These are phyloP conservation scores for Lasiosphaeris hirsuta DNA, from an alignment of 495 filamentous ascomycete genomes.

Conservation along the genomic window DNA sequence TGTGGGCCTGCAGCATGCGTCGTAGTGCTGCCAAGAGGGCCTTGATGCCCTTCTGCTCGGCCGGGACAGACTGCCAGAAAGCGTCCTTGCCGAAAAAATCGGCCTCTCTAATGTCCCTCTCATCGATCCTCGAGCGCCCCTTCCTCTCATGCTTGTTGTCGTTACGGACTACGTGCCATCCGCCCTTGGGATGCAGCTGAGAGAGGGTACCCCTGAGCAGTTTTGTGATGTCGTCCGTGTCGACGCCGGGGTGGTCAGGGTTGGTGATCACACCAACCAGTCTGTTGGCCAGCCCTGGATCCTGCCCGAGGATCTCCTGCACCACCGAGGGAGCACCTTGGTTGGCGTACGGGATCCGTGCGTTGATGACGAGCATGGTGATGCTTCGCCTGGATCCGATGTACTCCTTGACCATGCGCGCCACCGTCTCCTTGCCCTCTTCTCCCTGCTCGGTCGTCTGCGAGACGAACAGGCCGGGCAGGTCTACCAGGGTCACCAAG, in stretches of 20 bases:
- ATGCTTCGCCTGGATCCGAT: not conserved
- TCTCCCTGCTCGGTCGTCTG: not conserved
- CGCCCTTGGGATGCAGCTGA: not conserved
- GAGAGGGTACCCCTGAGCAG: not conserved
- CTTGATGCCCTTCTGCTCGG: not conserved
- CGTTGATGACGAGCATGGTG: not conserved
- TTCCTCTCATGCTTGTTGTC: not conserved
- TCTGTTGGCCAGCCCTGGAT: not conserved
- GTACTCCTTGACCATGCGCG: not conserved
- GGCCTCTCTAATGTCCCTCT: not conserved
- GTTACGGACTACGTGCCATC: not conserved
- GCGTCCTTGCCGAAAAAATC: not conserved
- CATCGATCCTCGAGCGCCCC: not conserved
- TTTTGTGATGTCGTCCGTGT: not conserved
- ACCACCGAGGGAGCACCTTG: not conserved
- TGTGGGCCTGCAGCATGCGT: not conserved
- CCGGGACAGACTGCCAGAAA: not conserved
- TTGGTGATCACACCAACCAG: conserved; percentile 1
- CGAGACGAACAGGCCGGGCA: not conserved
- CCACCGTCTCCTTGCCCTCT: not conserved
- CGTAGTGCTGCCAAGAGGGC: not conserved
- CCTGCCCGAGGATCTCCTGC: not conserved
- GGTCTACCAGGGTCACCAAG: not conserved
- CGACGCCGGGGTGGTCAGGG: not conserved
- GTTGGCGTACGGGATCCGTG: not conserved